Base-by-base conservation (phyloP, 768 basidiomycete genomes). In the Boletus reticuloceps region DNA sequence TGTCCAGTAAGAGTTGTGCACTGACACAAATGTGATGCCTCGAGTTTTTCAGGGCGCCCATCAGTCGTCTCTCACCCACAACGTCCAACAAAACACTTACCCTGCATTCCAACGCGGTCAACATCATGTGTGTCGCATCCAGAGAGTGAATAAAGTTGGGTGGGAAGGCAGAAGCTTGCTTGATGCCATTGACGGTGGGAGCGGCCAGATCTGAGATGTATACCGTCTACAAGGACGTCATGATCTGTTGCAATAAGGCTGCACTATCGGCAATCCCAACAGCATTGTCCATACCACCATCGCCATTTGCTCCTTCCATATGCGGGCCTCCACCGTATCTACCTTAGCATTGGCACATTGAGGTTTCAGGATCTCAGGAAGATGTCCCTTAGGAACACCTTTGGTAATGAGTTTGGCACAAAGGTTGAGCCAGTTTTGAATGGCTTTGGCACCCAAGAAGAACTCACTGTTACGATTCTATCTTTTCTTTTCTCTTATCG, bases 1-100 rank as follows among this genome's bases (percentile, higher is more conserved):
- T 4, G 96, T 98, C 97, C 97, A 99, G 74, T 98, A 99, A 1
- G 97, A 98, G 68, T 99, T 97, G 67, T 99, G 97, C 12, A 99
- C 97, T 1, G 94, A 91, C 1, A 96, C 95, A 69, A 98, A 98
- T 0, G 87, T 86, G 61, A 99, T 65, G 37, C 77, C 79, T 64
- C 81, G 82, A 13, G 85, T 81, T 89, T 94, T 63, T 27, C 27
- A 3, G 39, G 17, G 50, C 9, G 13, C 37, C 13, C 32, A 9
- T 69, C 42, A 48, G 54, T 55, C 22, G 59, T 41, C 39, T 12
- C 10, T 25, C n/a, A 22, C 29, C 32, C 10, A 32, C 17, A 6
- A 32, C 22, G 4, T 10, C 8, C 34, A 47, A 25, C 2, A 16
- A 25, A 51, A 20, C 14, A 73, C 86, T 51, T 71, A 91, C 93